phyloP scores from a whole-genome alignment of 192 early-diverging fungal genomes.

The Chytriomyces confervae region DNA sequence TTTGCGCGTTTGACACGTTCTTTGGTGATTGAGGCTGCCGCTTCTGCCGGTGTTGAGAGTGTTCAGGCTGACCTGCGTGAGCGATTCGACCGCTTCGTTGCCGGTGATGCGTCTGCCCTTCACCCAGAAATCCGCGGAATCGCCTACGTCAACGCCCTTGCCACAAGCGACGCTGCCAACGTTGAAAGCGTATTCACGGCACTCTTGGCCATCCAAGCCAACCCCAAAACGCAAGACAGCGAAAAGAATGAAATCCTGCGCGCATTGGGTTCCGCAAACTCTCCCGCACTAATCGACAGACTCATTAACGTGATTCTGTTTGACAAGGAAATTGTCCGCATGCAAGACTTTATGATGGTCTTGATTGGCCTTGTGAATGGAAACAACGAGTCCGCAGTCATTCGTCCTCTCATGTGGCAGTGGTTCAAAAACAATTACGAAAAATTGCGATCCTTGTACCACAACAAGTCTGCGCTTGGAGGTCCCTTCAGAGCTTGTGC shows the following conservation, averaged over 20 bases:
- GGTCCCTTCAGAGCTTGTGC: background rate
- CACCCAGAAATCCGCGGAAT: conserved; percentile 66
- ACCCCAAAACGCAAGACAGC: conserved; percentile 32
- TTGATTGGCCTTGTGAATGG: conserved; percentile 3
- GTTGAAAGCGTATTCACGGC: conserved; percentile 45
- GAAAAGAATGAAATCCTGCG: conserved; percentile 52
- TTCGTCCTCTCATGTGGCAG: conserved; percentile 17
- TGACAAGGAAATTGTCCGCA: conserved; percentile 67
- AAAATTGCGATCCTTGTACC: background rate
- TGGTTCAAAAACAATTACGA: conserved; percentile 33
- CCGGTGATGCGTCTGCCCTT: conserved; percentile 69
- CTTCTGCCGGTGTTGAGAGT: conserved; percentile 64
- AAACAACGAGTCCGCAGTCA: background rate
- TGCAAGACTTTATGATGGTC: conserved; percentile 21
- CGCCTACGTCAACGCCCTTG: conserved; percentile 74
- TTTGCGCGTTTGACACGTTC: conserved; percentile 75
- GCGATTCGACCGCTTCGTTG: conserved; percentile 62
- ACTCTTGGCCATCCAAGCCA: conserved; percentile 47
- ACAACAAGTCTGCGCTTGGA: background rate
- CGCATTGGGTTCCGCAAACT: conserved; percentile 54
- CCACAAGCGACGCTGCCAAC: conserved; percentile 18
- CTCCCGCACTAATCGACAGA: conserved; percentile 50
- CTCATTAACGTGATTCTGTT: conserved; percentile 73
- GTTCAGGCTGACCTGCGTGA: conserved; percentile 22
- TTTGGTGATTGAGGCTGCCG: conserved; percentile 75